Base-by-base conservation (phyloP, 352 stramenopile genomes). In the Phytophthora chlamydospora region DNA sequence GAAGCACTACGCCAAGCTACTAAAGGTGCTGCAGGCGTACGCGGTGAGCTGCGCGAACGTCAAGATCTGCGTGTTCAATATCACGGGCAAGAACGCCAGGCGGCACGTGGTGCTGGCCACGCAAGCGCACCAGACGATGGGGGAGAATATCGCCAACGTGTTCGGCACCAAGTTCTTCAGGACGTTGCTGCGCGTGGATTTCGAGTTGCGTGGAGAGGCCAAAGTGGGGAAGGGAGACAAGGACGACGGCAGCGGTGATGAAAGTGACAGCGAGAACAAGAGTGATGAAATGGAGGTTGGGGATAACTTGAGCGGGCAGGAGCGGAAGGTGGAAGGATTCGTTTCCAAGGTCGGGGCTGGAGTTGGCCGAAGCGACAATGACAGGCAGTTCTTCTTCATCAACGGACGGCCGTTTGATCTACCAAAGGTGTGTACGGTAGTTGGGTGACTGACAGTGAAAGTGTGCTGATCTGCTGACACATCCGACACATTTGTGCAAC, bases 401-500 rank as follows among this genome's bases (percentile, higher is more conserved):
- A 99, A 99, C 71, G 88, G 90, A 10, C 84, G 97, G 7, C 97
- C 96, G 0, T 95, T 99, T 43, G 95, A 99, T 52, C 63, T 98
- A 9, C 92, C 96, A 12, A 93, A 93, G 59, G 71, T 85, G 38
- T 24, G 42, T 44, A 14, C 31, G 36, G 5, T 17, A 10, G 47
- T 38, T 27, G 4, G 21, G 6, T 2, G 14, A 43, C 4, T n/a
- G 16, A 4, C 24, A 27, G 14, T 39, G 24, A 12, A 29, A 29
- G 24, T 29, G 13, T 44, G 46, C 46, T 63, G 17, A 16, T 44
- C 5, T 14, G 19, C 43, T 64, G 49, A 61, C 29, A 40, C 13
- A 12, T 31, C 6, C 16, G 31, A 16, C 13, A n/a, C 8, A 38
- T 51, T 40, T 50, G 12, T 59, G 8, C 3, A 52, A 19, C 4